Evolutionary conservation across 345 rosid genomes (phyloP), one percentile per base, ranked within the genome.

Genomic region (Triadica sebifera): DNA sequence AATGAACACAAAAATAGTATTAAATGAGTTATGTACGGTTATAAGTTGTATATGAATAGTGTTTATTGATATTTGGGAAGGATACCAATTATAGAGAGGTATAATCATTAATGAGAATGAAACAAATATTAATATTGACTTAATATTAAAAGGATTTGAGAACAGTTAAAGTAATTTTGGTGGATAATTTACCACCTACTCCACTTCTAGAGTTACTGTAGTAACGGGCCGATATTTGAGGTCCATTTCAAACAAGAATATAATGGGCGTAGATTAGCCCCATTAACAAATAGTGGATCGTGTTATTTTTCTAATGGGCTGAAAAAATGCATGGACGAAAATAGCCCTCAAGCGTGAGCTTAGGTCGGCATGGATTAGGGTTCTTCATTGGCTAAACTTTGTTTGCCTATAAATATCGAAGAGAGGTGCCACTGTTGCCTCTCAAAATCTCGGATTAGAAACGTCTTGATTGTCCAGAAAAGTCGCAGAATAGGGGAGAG

Each of bases 361-460:
- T 6, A 8, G 46, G 20, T 49, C 22, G 3, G 47, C 71, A 22
- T 20, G 60, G 61, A 69, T 69, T 71, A 71, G 74, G 74, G 74
- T 71, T 71, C 60, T 46, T 16, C 22, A 70, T 5, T 13, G 6
- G 13, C 64, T 38, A 69, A 69, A 53, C 50, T 58, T 67, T 71
- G 22, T 16, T n/a, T 24, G 41, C 50, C 59, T 62, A 50, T 50
- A 73, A 50, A 51, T 4, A 39, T 19, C 1, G 5, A 10, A 25
- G 67, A 49, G 68, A 62, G 43, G 25, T 6, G 8, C 25, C 0
- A 0, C 3, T 0, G 15, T 1, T 4, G 19, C 12, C 25, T 0
- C 39, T 37, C 3, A 37, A 5, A 15, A 37, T 3, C 12, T 20
- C 11, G 2, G 0, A 16, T 6, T 0, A 0, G 11, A 12, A 58